Base-by-base conservation (phyloP, 1,284 basidiomycete genomes). In the Pulveroboletus sp. region DNA sequence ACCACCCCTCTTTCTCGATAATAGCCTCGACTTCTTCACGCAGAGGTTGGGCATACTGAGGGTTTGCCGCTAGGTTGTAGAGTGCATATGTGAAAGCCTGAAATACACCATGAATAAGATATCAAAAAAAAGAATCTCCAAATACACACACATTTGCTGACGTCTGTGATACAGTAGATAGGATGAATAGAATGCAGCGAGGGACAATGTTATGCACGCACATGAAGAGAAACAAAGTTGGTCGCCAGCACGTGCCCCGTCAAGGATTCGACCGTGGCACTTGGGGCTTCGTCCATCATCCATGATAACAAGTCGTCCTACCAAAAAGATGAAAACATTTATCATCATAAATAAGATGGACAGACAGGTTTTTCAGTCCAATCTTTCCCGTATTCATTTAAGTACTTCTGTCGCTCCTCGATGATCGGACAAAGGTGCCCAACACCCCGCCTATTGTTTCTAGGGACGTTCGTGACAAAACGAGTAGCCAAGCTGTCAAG, bases 21-120 rank as follows among this genome's bases (percentile, higher is more conserved):
- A 77, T 62, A 0, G 57, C 33, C 8, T 79, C 75, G 2, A 77
- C 71, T 57, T 81, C 81, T 33, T 78, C 73, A 1, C 79, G 76
- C n/a, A 82, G 67, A 0, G 70, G 69, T 22, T 67, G 56, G 0
- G 75, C 57, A 48, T 73, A 77, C 48, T 76, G 71, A 1, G 76
- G 78, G 20, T 75, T 62, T 0, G 69, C 67, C 0, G 75, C 75
- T 1, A 79, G 65, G 33, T 69, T 62, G 45, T 70, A 74, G 6
- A 80, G 58, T 4, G 68, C 74, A 26, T 78, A 72, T 0, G 73
- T 70, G 40, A 78, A 74, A 10, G 47, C 57, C 71, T 73, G 29
- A n/a, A n/a, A n/a, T n/a, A n/a, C n/a, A n/a, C n/a, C n/a, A n/a
- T n/a, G n/a, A n/a, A n/a, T n/a, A n/a, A n/a, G n/a, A n/a, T n/a